These are phyloP conservation scores for Chenopodium formosanum DNA, from an alignment of 148 eudicot genomes.

Conservation along the genomic window DNA sequence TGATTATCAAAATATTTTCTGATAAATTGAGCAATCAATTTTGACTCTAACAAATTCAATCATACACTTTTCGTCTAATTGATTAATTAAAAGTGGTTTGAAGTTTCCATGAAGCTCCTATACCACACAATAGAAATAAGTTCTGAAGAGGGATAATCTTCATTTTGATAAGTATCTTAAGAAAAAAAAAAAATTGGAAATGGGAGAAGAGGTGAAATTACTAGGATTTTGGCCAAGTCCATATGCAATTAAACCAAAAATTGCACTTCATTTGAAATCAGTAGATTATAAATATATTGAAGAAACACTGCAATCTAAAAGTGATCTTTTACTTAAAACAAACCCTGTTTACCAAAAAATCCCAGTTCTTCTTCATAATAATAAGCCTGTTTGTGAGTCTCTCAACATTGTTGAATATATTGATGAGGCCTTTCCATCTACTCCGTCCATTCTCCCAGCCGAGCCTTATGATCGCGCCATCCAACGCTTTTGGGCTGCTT, in stretches of 20 bases:
- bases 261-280: conserved; percentile 54
- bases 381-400: conserved; percentile 57
- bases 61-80: too few relatives aligned
- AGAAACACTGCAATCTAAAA: conserved; percentile 40
- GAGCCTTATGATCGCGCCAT: conserved; percentile 65
- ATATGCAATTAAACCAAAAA: conserved; percentile 36
- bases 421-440: conserved; percentile 54
- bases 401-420: conserved; percentile 61
- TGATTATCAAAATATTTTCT: too few relatives aligned
- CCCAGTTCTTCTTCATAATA: conserved; percentile 60
- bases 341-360: conserved; percentile 69
- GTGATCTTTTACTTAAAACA: conserved; percentile 58
- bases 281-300: conserved; percentile 39
- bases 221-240: conserved; percentile 52
- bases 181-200: conserved; percentile 13
- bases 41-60: too few relatives aligned
- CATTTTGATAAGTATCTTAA: too few relatives aligned
- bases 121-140: too few relatives aligned
- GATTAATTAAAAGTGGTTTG: too few relatives aligned
- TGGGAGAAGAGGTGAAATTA: conserved; percentile 41
- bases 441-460: conserved; percentile 50
- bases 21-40: too few relatives aligned
- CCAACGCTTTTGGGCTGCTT: conserved; percentile 71
- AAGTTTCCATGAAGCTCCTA: too few relatives aligned
- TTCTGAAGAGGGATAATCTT: neutral